Evolutionary conservation across 352 stramenopile species (phyloP).

Genomic region (Thraustochytrium striatum): DNA sequence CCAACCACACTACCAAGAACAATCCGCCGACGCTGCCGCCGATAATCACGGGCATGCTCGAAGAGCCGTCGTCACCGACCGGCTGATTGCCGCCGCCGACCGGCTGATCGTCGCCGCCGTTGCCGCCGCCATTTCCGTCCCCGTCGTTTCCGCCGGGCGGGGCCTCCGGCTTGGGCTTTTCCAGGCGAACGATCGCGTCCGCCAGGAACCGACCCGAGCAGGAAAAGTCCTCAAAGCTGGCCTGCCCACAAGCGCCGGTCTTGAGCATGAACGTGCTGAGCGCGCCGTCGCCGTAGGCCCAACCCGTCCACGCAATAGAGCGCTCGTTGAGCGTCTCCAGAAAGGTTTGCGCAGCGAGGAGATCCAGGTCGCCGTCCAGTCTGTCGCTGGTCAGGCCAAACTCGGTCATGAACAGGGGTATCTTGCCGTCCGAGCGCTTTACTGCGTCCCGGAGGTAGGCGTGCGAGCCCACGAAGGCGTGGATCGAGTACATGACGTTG

Average conservation of each 20-base stretch:
- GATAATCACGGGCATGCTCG: no score
- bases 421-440: not conserved
- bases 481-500: not conserved
- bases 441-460: not conserved
- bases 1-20: no score
- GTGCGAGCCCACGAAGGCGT: not conserved
- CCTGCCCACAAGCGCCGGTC: not conserved
- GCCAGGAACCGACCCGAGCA: not conserved
- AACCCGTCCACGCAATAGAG: not conserved
- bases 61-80: no score
- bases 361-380: not conserved
- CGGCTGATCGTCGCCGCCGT: no score
- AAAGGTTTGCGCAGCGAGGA: not conserved
- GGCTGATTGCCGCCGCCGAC: no score
- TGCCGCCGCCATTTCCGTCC: no score
- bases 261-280: not conserved
- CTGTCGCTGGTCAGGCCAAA: not conserved
- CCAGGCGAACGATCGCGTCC: no score
- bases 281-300: not conserved
- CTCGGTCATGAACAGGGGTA: not conserved
- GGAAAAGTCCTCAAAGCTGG: not conserved
- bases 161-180: no score
- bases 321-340: not conserved
- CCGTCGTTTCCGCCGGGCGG: no score
- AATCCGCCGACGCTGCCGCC: no score